Base-by-base conservation (phyloP, 2,329 filamentous ascomycete genomes). In the Ophiosphaerella narmari region DNA sequence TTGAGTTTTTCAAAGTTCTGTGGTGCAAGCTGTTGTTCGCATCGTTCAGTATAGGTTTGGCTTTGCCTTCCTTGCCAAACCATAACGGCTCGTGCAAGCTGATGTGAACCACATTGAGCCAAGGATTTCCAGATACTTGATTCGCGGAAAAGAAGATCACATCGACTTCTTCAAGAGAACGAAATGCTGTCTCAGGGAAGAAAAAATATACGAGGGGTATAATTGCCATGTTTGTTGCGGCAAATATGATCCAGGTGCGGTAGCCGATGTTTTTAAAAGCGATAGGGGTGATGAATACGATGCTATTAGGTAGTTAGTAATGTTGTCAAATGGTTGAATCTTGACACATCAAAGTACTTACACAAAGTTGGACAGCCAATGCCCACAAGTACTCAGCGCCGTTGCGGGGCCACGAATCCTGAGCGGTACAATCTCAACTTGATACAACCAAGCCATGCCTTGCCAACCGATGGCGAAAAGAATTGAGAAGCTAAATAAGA, bases 401-500 rank as follows among this genome's bases (percentile, higher is more conserved):
- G 96, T 90, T 77, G 91, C 91, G 54, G 90, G 88, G 21, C 91
- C 89, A 67, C 91, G 88, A 75, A 96, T 92, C 55, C 89, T 88
- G 48, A 96, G 82, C 45, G 91, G 90, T 81, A 89, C 95, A 74
- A 94, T 87, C 78, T 96, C 91, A 68, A 91, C 91, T 65, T 70
- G 69, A 38, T 76, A 77, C 7, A 71, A 50, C 69, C 69, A 94
- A 87, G 68, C 94, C 83, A 65, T 81, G 73, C 83, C 82, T 80
- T 62, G 81, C 91, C 90, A 95, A 57, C 90, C 95, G 54, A 84
- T 86, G 50, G 90, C 91, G 70, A 96, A 96, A 81, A 88, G 94
- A 80, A 90, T 90, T 78, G 95, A 91, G 80, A 91, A 94, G 76
- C 93, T 87, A 76, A 87, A 88, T 67, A 96, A 91, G 77, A 95